Conservation (phyloP, 2,329 filamentous ascomycete genomes). For the Aureobasidium melanogenum region DNA sequence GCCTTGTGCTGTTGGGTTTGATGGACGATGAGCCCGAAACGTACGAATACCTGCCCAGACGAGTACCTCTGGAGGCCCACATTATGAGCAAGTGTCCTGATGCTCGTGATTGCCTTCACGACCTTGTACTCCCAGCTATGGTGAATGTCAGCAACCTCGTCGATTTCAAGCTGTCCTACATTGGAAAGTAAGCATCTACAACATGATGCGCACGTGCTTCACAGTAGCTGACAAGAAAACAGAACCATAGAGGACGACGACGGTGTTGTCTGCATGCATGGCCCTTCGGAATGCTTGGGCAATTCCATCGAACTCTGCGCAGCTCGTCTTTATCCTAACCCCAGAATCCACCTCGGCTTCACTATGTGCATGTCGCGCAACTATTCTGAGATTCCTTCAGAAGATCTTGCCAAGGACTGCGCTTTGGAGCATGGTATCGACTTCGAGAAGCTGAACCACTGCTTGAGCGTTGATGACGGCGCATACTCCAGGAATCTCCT, state of each 20-base stretch:
- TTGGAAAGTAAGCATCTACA: conserved; percentile 56
- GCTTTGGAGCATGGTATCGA: conserved; percentile 85
- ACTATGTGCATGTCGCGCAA: conserved; percentile 77
- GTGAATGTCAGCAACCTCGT: conserved; percentile 72
- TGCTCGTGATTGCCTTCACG: conserved; percentile 69
- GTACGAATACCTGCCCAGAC: conserved; percentile 17
- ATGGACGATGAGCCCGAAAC: conserved; percentile 19
- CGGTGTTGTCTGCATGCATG: conserved; percentile 81
- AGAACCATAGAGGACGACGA: conserved; percentile 61
- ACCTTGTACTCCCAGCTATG: conserved; percentile 82
- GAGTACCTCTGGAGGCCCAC: conserved; percentile 79
- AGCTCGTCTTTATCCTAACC: conserved; percentile 69
- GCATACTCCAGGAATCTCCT: conserved; percentile 60
- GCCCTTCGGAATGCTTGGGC: conserved; percentile 81
- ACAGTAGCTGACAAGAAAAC: not conserved
- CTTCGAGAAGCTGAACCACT: conserved; percentile 71
- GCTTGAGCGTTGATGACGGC: conserved; percentile 68
- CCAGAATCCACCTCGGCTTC: conserved; percentile 85
- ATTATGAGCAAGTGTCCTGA: conserved; percentile 96
- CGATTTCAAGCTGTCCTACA: conserved; percentile 83
- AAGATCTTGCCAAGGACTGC: conserved; percentile 73
- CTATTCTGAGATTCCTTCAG: conserved; percentile 68
- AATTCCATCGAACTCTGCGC: conserved; percentile 94
- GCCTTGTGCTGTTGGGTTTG: conserved; percentile 19
- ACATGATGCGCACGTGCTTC: not conserved